Evolutionary conservation across 176 grass and related monocot species (phyloP), one percentile per base, ranked within the genome.

Genomic region (Eragrostis nindensis): DNA sequence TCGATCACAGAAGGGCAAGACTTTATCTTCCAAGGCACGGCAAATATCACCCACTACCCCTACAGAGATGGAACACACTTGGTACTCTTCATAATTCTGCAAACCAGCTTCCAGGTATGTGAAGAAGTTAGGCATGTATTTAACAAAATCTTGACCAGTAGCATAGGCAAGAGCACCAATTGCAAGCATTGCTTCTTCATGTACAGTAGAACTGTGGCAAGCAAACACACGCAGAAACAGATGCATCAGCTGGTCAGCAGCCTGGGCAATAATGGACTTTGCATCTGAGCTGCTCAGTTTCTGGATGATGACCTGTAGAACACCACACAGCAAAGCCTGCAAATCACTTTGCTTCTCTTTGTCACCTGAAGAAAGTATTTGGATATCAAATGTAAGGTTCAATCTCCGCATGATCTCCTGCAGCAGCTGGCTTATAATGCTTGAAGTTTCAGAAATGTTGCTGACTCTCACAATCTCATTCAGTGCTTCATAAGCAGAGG

Each of bases 111-210:
- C 94, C 16, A 97, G 71, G 76, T 91, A 94, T 49, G 73, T 97
- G 71, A 88, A 97, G 72, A 97, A 94, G 67, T 91, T 84, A 11
- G 86, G 71, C 91, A 94, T 97, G 71, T 94, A 97, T 75, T 97
- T 94, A 17, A 62, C 86, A 78, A 97, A 94, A 87, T 94, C 91
- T 77, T 80, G 73, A 66, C 94, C 87, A n/a, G 91, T 97, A 57
- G 87, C 89, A 87, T 97, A 97, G 22, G 94, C 91, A 82, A 97
- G 94, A 53, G 94, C 94, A 68, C 94, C 91, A 41, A 97, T 78
- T 24, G 89, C 94, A 77, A 97, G 91, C 94, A 97, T 97, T 59
- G 91, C 91, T 94, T 97, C 94, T 80, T 97, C 94, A 82, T 97
- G 91, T 14, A 97, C 94, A 71, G 91, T 94, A 49, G 86, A 86